Conservation (phyloP, 305 asterid species). For the Fraxinus paxiana region DNA sequence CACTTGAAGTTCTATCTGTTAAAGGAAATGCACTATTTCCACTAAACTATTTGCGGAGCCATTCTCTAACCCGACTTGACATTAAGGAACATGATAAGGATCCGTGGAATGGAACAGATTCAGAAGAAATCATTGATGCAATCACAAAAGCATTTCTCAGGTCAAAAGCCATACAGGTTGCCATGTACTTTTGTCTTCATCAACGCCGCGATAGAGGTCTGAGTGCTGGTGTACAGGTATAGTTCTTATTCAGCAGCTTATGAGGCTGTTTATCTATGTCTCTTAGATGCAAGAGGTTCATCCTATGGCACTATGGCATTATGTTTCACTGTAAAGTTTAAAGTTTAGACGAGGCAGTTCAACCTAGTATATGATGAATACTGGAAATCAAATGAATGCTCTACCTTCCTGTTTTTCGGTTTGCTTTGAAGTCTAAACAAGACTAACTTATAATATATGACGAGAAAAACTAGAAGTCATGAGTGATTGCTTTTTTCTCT, state of each 20-base stretch:
- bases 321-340: constrained; percentile 5
- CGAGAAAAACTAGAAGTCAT: background rate
- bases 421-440: background rate
- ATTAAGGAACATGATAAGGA: constrained; percentile 48
- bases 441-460: background rate
- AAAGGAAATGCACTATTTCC: constrained; percentile 60
- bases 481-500: background rate
- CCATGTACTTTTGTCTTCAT: constrained; percentile 80
- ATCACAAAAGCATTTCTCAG: constrained; percentile 75
- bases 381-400: background rate
- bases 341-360: background rate
- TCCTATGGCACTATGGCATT: constrained; percentile 8
- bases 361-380: background rate
- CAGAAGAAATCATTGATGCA: constrained; percentile 50
- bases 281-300: constrained; percentile 10
- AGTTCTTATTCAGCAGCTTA: constrained; percentile 16
- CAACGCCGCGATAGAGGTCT: constrained; percentile 78
- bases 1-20: constrained; percentile 58
- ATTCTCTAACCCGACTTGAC: constrained; percentile 53
- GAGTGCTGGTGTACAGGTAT: constrained; percentile 74
- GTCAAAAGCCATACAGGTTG: constrained; percentile 86
- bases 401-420: background rate
- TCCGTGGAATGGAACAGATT: constrained; percentile 38
- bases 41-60: constrained; percentile 49
- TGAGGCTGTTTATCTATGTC: constrained; percentile 3